Percentiles rank a stretch among this genome's conserved stretches.
phyloP scores from a whole-genome alignment of 352 stramenopile species.

The Globisporangium polare region DNA sequence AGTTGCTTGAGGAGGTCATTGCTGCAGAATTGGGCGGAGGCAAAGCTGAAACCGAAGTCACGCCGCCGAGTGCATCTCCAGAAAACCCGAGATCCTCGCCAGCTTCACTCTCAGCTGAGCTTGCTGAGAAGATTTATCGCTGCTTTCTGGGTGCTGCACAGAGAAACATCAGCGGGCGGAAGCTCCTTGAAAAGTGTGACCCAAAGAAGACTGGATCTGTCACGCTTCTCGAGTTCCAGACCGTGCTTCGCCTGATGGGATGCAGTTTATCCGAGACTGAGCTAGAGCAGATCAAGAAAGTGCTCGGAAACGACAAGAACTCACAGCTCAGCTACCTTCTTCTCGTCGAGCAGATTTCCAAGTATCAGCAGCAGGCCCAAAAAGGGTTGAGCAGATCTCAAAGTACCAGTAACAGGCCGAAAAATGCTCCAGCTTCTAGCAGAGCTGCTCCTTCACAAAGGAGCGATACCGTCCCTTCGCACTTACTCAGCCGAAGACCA shows the following conservation, averaged over 20 bases:
- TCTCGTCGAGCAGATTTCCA: slow-evolving; percentile 44
- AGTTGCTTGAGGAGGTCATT: slow-evolving; percentile 29
- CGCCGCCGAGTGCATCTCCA: not conserved
- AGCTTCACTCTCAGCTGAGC: slow-evolving; percentile 12
- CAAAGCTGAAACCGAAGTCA: slow-evolving; percentile 15
- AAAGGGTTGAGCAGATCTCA: not conserved
- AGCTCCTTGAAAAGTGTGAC: slow-evolving; percentile 74
- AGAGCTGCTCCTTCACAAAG: not conserved
- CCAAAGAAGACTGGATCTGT: slow-evolving; percentile 42
- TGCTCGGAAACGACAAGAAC: slow-evolving; percentile 39
- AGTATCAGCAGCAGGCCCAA: slow-evolving; percentile 22
- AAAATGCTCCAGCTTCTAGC: not conserved
- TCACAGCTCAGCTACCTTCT: slow-evolving; percentile 46
- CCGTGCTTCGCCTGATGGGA: slow-evolving; percentile 72
- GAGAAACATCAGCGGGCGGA: slow-evolving; percentile 68
- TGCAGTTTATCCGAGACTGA: slow-evolving; percentile 52
- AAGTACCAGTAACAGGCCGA: slow-evolving; percentile 2
- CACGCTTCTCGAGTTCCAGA: slow-evolving; percentile 67
- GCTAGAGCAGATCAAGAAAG: slow-evolving; percentile 43
- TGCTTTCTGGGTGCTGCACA: slow-evolving; percentile 68
- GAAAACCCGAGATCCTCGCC: not conserved
- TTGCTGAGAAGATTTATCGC: slow-evolving; percentile 62
- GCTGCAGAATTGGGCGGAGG: slow-evolving; percentile 14
- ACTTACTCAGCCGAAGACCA: not conserved
- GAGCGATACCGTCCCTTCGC: not conserved